Evolutionary conservation across 768 basidiomycete genomes (phyloP).

Genomic region (Mycena metata): DNA sequence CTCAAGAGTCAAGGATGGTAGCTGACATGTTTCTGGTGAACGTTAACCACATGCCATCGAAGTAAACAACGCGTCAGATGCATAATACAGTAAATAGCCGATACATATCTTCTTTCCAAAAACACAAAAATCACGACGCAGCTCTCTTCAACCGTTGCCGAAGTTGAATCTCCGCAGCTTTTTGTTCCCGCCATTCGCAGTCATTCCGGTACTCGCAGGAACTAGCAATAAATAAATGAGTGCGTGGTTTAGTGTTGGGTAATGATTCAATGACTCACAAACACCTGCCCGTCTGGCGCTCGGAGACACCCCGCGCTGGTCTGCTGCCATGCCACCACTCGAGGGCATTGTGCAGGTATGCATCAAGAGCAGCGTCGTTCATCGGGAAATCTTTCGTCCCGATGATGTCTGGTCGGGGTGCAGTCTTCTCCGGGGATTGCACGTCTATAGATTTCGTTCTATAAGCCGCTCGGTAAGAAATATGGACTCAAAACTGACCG

Average conservation of each 20-base stretch:
- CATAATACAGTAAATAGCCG: too few species aligned
- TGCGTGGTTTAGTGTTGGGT: constrained; percentile 16
- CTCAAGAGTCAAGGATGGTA: not conserved
- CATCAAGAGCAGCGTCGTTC: constrained; percentile 65
- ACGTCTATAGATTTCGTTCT: too few species aligned
- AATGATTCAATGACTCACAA: constrained; percentile 59
- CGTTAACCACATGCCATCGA: too few species aligned
- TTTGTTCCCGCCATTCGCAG: constrained; percentile 85
- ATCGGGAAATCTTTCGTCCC: constrained; percentile 74
- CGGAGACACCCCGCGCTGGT: constrained; percentile 75
- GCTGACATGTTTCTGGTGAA: not conserved
- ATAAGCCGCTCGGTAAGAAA: too few species aligned
- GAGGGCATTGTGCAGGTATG: constrained; percentile 66
- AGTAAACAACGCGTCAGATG: too few species aligned
- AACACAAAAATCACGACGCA: not conserved
- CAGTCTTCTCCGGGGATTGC: not conserved
- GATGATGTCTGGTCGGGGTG: constrained; percentile 59
- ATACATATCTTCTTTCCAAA: constrained; percentile 2
- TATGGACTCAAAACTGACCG: not conserved
- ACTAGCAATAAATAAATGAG: constrained; percentile 47
- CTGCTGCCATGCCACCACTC: constrained; percentile 85
- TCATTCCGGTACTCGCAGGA: constrained; percentile 80
- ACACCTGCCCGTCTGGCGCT: constrained; percentile 74
- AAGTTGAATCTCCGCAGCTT: constrained; percentile 54
- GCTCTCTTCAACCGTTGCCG: not conserved